A percentile compares a stretch with the other conserved stretches of the same genome.
These are phyloP conservation scores for Penicillium sp. DNA, from an alignment of 2,329 filamentous ascomycete genomes.

Conservation along the genomic window DNA sequence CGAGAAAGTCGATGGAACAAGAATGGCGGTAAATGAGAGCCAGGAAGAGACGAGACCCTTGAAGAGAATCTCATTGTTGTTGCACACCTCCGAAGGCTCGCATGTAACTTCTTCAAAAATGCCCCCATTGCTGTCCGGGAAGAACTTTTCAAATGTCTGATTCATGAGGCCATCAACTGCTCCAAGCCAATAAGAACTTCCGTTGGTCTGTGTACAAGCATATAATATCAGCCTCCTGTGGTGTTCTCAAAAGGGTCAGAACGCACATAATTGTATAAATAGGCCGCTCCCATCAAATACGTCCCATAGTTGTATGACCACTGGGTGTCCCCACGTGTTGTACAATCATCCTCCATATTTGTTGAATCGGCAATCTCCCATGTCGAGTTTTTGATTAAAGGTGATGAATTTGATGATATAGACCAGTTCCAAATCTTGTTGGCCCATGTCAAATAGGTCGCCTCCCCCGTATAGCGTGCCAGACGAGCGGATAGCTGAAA, in stretches of 20 bases:
- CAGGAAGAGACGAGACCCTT: constrained; percentile 73
- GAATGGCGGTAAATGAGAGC: constrained; percentile 63
- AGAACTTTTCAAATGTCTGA: constrained; percentile 48
- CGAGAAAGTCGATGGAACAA: constrained; percentile 64
- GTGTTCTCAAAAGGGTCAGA: too few species aligned
- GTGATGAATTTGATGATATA: constrained; percentile 40
- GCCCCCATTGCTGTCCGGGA: constrained; percentile 41
- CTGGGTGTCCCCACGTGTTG: constrained; percentile 64
- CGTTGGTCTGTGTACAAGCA: constrained; percentile 47
- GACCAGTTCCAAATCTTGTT: constrained; percentile 67
- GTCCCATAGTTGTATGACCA: constrained; percentile 71
- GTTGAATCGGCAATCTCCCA: constrained; percentile 70
- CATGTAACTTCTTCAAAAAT: constrained; percentile 63
- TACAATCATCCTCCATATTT: constrained; percentile 59
- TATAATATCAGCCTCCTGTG: not conserved
- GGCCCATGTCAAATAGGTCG: constrained; percentile 67
- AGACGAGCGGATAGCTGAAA: constrained; percentile 79
- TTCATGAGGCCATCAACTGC: constrained; percentile 63
- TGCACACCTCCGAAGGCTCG: constrained; percentile 65
- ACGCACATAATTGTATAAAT: constrained; percentile 68
- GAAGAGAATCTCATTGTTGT: constrained; percentile 61
- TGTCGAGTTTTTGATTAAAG: constrained; percentile 62
- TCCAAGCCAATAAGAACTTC: constrained; percentile 58
- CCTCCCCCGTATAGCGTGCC: constrained; percentile 66
- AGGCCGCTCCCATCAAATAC: constrained; percentile 63